Percentiles rank a stretch among this genome's conserved stretches.
Evolutionary conservation across 306 rosid genomes (phyloP).

Genomic region (Corylus americana): DNA sequence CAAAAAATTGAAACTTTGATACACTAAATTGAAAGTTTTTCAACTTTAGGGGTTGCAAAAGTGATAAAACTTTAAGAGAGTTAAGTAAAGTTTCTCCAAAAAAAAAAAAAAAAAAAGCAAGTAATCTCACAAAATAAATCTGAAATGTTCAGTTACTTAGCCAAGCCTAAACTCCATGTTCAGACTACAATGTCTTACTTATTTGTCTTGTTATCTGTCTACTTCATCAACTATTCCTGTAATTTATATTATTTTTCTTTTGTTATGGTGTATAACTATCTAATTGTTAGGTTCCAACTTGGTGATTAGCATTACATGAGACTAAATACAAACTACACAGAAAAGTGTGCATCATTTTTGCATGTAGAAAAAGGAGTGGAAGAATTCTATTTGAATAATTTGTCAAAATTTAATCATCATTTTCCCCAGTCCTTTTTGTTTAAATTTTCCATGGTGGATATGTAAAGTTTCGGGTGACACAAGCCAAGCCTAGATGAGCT

Average conservation of each 20-base stretch:
- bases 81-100: too few species aligned
- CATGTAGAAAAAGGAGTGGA: neutral
- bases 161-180: neutral
- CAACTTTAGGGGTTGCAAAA: too few species aligned
- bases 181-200: neutral
- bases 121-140: neutral
- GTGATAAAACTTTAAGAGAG: too few species aligned
- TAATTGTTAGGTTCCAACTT: neutral
- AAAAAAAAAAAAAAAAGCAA: too few species aligned
- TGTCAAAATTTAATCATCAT: neutral
- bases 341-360: neutral
- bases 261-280: neutral
- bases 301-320: neutral
- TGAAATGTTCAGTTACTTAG: neutral
- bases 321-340: neutral
- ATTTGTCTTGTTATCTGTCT: neutral
- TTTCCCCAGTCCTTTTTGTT: neutral
- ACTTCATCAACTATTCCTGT: neutral
- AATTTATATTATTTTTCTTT: neutral
- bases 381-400: neutral
- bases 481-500: neutral
- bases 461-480: neutral
- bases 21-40: too few species aligned
- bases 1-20: too few species aligned
- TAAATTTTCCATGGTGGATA: neutral